Base-by-base conservation (phyloP, 305 asterid genomes). In the Fraxinus floribunda region DNA sequence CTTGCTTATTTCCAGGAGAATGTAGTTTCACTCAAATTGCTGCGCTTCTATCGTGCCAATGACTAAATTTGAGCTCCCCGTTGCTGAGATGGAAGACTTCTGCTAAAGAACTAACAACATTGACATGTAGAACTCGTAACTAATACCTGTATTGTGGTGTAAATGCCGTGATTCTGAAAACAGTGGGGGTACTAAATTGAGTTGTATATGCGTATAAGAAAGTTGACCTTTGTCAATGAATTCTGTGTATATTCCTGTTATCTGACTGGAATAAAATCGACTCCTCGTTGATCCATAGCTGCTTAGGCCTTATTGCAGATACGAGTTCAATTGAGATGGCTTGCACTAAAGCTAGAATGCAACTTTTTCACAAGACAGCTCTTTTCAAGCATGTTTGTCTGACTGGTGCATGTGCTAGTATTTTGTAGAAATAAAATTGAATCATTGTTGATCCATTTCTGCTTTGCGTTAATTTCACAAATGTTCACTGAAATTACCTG, bases 21-120 rank as follows among this genome's bases (percentile, higher is more conserved):
- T 55, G 91, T 88, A 26, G 83, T 88, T 44, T 78, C 88, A 24
- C 89, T 92, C 87, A 94, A 93, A 86, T 78, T 93, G 85, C 89
- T 93, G 62, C 91, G 83, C 86, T 94, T 94, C 83, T 94, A 94
- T 84, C 94, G 90, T 8, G 95, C 94, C 32, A 78, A 70, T 82
- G 86, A 78, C 41, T 81, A 64, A 83, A 83, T 82, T 76, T 70
- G 87, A 78, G 30, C 52, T 76, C 57, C 57, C 35, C 6, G 68
- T 44, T 29, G 85, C 64, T 36, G 80, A 83, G 84, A 79, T 60
- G 83, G 68, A 80, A 55, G 81, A 52, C 39, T 35, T 46, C 38
- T 15, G 76, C 78, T 79, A 78, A 18, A 24, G 52, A 10, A 29
- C n/a, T 34, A 35, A 70, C 60, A 11, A 15, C 52, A 38, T 35